Conservation (phyloP, 2,329 filamentous ascomycete genomes). For the Seiridium unicorne region DNA sequence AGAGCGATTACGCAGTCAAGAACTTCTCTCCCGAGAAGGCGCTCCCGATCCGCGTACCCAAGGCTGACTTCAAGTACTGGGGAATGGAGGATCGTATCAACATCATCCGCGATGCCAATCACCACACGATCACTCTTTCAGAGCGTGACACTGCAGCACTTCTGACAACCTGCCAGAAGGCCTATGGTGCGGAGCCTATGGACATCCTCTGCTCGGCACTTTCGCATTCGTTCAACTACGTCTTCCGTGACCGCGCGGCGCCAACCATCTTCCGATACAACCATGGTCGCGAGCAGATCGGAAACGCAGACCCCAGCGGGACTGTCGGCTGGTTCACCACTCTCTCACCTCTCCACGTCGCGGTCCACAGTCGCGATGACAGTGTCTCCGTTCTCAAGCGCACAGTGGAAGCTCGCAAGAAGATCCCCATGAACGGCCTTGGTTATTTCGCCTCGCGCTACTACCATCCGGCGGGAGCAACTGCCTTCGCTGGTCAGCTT, state of each 20-base stretch:
- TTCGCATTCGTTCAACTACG: slow-evolving; percentile 24
- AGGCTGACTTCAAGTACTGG: slow-evolving; percentile 12
- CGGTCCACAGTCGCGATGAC: slow-evolving; percentile 6
- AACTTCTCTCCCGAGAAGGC: slow-evolving; percentile 9
- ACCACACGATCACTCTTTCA: slow-evolving; percentile 2
- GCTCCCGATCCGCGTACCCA: slow-evolving; percentile 12
- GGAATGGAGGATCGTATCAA: slow-evolving; percentile 4
- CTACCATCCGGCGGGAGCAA: slow-evolving; percentile 2
- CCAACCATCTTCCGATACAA: slow-evolving; percentile 38
- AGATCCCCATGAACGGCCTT: slow-evolving; percentile 7
- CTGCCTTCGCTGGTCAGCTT: slow-evolving; percentile 1
- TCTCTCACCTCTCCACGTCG: slow-evolving; percentile 28
- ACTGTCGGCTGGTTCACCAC: slow-evolving; percentile 47
- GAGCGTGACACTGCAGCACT: slow-evolving; percentile 26
- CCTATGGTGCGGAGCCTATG: slow-evolving; percentile 32
- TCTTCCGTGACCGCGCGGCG: slow-evolving; percentile 29
- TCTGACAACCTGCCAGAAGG: slow-evolving; percentile 14
- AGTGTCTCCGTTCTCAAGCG: slow-evolving; percentile 2
- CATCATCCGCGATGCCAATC: background rate
- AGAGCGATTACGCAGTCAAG: background rate
- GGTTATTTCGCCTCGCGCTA: slow-evolving; percentile 8
- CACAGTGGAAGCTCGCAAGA: slow-evolving; percentile 5
- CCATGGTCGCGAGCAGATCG: slow-evolving; percentile 38
- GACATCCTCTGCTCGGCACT: slow-evolving; percentile 36
- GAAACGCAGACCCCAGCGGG: slow-evolving; percentile 29